phyloP scores from a whole-genome alignment of 2,329 filamentous ascomycete genomes.

The Colletotrichum cuscutae region DNA sequence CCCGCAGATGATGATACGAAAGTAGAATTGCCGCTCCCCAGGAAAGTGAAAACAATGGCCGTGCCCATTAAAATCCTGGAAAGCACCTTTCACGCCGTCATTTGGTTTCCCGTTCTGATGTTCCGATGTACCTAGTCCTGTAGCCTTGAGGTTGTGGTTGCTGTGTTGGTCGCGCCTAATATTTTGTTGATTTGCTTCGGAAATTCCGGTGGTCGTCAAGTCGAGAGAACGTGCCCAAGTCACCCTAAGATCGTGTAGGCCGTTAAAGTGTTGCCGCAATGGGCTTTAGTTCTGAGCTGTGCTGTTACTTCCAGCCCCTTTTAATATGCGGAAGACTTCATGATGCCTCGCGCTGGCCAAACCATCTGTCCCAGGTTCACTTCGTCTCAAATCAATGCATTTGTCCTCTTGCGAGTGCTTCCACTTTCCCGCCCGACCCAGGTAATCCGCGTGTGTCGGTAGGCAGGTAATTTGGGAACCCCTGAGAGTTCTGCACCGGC shows the following conservation, averaged over 20 bases:
- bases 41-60: neutral
- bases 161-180: neutral
- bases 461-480: slow-evolving; percentile 47
- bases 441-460: slow-evolving; percentile 45
- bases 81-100: slow-evolving; percentile 4
- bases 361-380: neutral
- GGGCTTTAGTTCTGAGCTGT: neutral
- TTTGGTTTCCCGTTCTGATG: neutral
- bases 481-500: slow-evolving; percentile 42
- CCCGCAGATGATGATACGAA: slow-evolving; percentile 19
- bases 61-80: neutral
- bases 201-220: neutral
- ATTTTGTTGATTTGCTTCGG: neutral
- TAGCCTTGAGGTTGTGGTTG: neutral
- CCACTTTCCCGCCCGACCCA: slow-evolving; percentile 26
- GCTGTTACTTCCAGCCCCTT: neutral
- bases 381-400: slow-evolving; percentile 23
- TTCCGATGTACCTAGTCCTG: neutral
- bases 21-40: slow-evolving; percentile 6
- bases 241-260: neutral
- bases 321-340: neutral
- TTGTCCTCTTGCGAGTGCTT: slow-evolving; percentile 25
- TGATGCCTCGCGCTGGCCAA: neutral
- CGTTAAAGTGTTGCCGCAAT: neutral
- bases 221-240: neutral